Percentiles rank a stretch among this genome's conserved stretches.
These are phyloP conservation scores for Thielaviopsis cerberus DNA, from an alignment of 2,329 filamentous ascomycete species.

Conservation along the genomic window DNA sequence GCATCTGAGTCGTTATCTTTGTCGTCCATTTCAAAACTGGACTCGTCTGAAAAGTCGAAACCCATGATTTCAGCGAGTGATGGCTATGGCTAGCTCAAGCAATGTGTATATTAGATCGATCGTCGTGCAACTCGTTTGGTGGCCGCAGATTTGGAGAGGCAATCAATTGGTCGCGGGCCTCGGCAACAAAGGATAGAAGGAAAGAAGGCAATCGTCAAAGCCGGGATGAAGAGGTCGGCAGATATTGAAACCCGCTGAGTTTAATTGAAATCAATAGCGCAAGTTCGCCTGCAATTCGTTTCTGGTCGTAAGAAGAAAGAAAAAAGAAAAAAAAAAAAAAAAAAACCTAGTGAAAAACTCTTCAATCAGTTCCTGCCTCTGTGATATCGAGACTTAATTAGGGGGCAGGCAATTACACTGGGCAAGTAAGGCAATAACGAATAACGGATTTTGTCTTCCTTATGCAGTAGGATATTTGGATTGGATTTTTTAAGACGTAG, in stretches of 20 bases:
- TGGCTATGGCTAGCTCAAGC: neutral
- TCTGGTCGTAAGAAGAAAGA: neutral
- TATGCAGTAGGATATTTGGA: neutral
- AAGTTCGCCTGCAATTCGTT: neutral
- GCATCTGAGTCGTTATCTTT: constrained; percentile 23
- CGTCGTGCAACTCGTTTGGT: neutral
- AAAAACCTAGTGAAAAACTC: neutral
- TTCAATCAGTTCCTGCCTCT: neutral
- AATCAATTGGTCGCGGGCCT: neutral
- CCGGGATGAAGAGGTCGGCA: neutral
- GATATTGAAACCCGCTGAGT: neutral
- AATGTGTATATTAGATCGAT: neutral
- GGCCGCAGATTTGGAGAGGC: neutral
- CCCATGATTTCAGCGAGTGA: constrained; percentile 26
- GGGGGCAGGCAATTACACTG: neutral
- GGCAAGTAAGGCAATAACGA: neutral
- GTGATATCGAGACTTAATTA: neutral
- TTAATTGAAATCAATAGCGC: neutral
- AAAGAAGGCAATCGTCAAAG: neutral
- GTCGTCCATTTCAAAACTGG: constrained; percentile 34
- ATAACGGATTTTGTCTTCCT: neutral
- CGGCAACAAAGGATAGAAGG: neutral
- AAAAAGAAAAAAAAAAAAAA: neutral
- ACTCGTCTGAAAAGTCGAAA: constrained; percentile 41
- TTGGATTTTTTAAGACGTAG: neutral